Conservation (phyloP, 2,329 filamentous ascomycete genomes). For the Tolypocladium amazonense region DNA sequence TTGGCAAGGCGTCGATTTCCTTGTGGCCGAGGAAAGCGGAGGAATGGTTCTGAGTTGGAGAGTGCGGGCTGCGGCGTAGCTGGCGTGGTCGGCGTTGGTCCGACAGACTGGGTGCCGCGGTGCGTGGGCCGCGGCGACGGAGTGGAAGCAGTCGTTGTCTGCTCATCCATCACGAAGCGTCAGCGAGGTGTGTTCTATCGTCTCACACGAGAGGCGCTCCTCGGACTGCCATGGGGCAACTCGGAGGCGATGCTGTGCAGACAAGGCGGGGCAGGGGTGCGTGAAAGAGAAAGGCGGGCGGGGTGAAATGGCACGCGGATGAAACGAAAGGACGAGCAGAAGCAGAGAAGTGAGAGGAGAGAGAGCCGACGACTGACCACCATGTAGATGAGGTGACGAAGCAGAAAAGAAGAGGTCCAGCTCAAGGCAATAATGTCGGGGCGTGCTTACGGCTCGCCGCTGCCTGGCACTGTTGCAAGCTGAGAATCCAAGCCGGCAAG, state of each 20-base stretch:
- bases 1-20: slow-evolving; percentile 45
- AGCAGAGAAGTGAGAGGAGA: neutral
- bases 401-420: neutral
- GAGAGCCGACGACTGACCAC: slow-evolving; percentile 8
- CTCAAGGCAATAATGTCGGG: neutral
- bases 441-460: neutral
- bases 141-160: slow-evolving; percentile 19
- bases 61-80: slow-evolving; percentile 10
- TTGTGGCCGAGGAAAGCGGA: slow-evolving; percentile 46
- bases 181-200: slow-evolving; percentile 11
- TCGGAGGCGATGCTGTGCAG: neutral
- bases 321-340: slow-evolving; percentile 1
- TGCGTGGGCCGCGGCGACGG: slow-evolving; percentile 15
- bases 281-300: neutral
- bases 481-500: neutral
- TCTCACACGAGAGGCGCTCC: slow-evolving; percentile 12
- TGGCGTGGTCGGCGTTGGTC: slow-evolving; percentile 9
- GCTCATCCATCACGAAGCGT: slow-evolving; percentile 43
- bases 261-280: neutral
- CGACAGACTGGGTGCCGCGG: slow-evolving; percentile 17
- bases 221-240: neutral
- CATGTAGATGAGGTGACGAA: slow-evolving; percentile 7
- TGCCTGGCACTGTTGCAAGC: slow-evolving; percentile 2
- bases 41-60: slow-evolving; percentile 34
- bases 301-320: slow-evolving; percentile 4